Percentiles rank a stretch among this genome's conserved stretches.
phyloP scores from a whole-genome alignment of 306 rosid genomes.

The Prunus persica region DNA sequence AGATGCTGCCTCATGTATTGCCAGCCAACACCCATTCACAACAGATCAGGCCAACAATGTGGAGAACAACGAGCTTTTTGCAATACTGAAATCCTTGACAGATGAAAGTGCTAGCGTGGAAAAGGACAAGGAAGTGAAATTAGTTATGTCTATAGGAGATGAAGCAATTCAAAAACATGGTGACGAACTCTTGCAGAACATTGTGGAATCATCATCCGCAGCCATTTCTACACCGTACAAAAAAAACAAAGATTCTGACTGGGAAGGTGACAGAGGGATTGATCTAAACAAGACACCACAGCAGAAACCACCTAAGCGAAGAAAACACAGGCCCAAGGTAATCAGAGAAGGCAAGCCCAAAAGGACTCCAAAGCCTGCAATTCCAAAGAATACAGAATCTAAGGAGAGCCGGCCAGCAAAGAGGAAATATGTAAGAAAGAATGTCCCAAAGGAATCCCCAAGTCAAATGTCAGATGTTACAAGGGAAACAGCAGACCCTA shows the following conservation, averaged over 20 bases:
- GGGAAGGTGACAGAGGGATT: slow-evolving; percentile 37
- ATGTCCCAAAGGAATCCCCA: slow-evolving; percentile 38
- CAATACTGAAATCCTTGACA: slow-evolving; percentile 25
- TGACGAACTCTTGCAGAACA: slow-evolving; percentile 56
- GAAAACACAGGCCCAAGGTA: slow-evolving; percentile 96
- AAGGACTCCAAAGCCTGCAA: slow-evolving; percentile 47
- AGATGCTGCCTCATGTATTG: slow-evolving; percentile 29
- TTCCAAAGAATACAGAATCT: slow-evolving; percentile 30
- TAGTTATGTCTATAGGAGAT: slow-evolving; percentile 33
- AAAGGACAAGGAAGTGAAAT: slow-evolving; percentile 35
- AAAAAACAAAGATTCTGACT: slow-evolving; percentile 35
- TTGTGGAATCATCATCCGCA: slow-evolving; percentile 63
- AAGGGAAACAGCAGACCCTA: slow-evolving; percentile 24
- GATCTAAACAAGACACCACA: slow-evolving; percentile 76
- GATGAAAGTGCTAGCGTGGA: slow-evolving; percentile 47
- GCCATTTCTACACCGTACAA: slow-evolving; percentile 32
- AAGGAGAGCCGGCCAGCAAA: slow-evolving; percentile 48
- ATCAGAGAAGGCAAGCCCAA: slow-evolving; percentile 64
- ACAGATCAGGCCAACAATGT: slow-evolving; percentile 28
- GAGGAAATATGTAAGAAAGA: slow-evolving; percentile 56
- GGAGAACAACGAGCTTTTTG: slow-evolving; percentile 27
- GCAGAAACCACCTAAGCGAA: slow-evolving; percentile 61
- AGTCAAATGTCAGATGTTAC: slow-evolving; percentile 38
- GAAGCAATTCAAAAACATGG: slow-evolving; percentile 40
- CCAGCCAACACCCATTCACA: slow-evolving; percentile 35